Percentiles rank a stretch among this genome's conserved stretches.
Evolutionary conservation across 352 stramenopile species (phyloP).

Genomic region (Phytopythium cucurbitacearum): DNA sequence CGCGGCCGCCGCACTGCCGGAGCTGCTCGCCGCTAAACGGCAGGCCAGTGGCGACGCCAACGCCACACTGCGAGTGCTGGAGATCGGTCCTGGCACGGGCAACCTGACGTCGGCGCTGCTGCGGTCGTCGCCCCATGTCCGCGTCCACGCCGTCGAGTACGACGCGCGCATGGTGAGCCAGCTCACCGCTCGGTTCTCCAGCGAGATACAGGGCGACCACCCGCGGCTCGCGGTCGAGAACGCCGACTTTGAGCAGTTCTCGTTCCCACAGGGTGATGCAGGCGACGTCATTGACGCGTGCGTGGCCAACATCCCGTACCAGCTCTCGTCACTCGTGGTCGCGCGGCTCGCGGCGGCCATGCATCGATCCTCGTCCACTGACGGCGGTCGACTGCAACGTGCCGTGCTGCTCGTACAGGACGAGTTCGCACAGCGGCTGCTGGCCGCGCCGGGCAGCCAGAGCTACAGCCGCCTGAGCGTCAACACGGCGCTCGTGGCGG

Average conservation of each 20-base stretch:
- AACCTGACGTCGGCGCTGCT: slow-evolving; percentile 84
- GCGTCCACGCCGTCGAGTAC: slow-evolving; percentile 71
- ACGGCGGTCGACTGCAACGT: slow-evolving; percentile 30
- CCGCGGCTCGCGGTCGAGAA: slow-evolving; percentile 30
- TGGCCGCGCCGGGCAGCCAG: slow-evolving; percentile 66
- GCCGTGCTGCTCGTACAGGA: slow-evolving; percentile 82
- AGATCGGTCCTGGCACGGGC: slow-evolving; percentile 81
- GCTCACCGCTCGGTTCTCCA: no score
- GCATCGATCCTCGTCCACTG: slow-evolving; percentile 34
- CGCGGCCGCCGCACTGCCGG: slow-evolving; percentile 42
- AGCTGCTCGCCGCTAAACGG: slow-evolving; percentile 18
- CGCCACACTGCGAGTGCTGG: slow-evolving; percentile 49
- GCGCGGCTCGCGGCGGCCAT: slow-evolving; percentile 73
- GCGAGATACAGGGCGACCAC: not conserved
- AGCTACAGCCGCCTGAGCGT: slow-evolving; percentile 81
- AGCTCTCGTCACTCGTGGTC: slow-evolving; percentile 82
- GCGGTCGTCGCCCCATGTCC: slow-evolving; percentile 30
- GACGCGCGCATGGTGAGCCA: slow-evolving; percentile 60
- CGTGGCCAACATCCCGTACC: slow-evolving; percentile 87
- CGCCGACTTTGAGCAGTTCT: slow-evolving; percentile 42
- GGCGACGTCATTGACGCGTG: slow-evolving; percentile 48
- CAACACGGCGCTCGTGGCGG: slow-evolving; percentile 69
- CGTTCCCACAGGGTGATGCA: slow-evolving; percentile 9
- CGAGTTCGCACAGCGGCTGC: slow-evolving; percentile 72
- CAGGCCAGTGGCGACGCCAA: not conserved